Conservation (phyloP, 2,329 filamentous ascomycete genomes). For the Aspergillus udagawae region DNA sequence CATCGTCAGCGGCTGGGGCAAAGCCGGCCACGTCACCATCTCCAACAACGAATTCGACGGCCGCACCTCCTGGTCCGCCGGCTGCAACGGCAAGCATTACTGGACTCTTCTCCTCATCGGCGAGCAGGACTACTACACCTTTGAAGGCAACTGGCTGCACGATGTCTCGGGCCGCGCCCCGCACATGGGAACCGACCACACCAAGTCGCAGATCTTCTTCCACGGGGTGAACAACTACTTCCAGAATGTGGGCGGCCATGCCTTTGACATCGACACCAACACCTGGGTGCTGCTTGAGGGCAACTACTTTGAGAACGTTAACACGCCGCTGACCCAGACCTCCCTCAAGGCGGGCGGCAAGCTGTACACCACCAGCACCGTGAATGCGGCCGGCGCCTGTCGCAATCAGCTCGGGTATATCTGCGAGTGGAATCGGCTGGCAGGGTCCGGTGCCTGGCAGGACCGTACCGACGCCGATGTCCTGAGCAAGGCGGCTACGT, state of each 20-base stretch:
- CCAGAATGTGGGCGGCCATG: constrained; percentile 53
- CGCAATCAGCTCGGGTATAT: constrained; percentile 4
- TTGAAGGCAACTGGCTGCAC: constrained; percentile 8
- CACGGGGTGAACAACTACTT: constrained; percentile 61
- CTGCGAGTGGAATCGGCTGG: constrained; percentile 11
- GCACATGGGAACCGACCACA: constrained; percentile 8
- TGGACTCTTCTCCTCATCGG: constrained; percentile 31
- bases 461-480: constrained; percentile 4
- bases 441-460: constrained; percentile 6
- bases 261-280: constrained; percentile 51
- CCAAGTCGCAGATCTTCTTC: constrained; percentile 48
- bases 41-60: constrained; percentile 60
- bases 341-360: constrained; percentile 7
- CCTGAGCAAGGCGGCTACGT: constrained; percentile 2
- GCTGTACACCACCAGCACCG: constrained; percentile 9
- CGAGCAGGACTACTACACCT: constrained; percentile 7
- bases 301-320: constrained; percentile 56
- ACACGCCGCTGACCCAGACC: constrained; percentile 22
- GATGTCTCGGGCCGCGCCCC: constrained; percentile 8
- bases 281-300: constrained; percentile 53
- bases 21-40: constrained; percentile 55
- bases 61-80: constrained; percentile 50
- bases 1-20: constrained; percentile 54
- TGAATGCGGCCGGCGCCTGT: constrained; percentile 7
- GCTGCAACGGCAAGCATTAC: constrained; percentile 58